Conservation (phyloP, 2,329 filamentous ascomycete genomes). For the Penicillium sp. region DNA sequence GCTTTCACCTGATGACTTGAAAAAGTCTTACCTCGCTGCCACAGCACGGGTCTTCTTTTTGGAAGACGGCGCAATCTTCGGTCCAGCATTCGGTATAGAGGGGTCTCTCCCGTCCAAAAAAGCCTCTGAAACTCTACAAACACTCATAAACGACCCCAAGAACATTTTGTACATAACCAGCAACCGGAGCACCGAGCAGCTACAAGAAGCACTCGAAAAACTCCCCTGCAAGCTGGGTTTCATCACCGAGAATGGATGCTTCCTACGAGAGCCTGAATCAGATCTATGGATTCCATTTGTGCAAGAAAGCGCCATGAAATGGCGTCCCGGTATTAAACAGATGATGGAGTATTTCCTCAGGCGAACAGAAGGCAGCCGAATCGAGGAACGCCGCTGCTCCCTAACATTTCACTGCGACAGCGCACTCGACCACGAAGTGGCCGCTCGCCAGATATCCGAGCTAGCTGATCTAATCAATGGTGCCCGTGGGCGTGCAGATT, state of each 20-base stretch:
- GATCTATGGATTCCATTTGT: slow-evolving; percentile 73
- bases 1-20: slow-evolving; percentile 64
- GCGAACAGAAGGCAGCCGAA: slow-evolving; percentile 77
- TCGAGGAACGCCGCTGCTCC: slow-evolving; percentile 83
- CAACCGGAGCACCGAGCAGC: slow-evolving; percentile 74
- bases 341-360: slow-evolving; percentile 88
- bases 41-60: slow-evolving; percentile 76
- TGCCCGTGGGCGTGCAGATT: slow-evolving; percentile 74
- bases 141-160: slow-evolving; percentile 70
- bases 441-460: slow-evolving; percentile 78
- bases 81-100: slow-evolving; percentile 56
- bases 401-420: slow-evolving; percentile 83
- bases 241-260: slow-evolving; percentile 91
- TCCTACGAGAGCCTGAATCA: slow-evolving; percentile 66
- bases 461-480: slow-evolving; percentile 93
- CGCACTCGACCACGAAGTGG: slow-evolving; percentile 70
- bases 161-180: slow-evolving; percentile 93
- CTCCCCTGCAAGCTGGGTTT: slow-evolving; percentile 69
- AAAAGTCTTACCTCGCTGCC: slow-evolving; percentile 63
- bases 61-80: slow-evolving; percentile 84
- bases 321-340: slow-evolving; percentile 77
- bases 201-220: slow-evolving; percentile 72
- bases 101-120: slow-evolving; percentile 72
- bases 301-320: slow-evolving; percentile 64
- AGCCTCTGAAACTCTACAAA: slow-evolving; percentile 72